Evolutionary conservation across 129 eudicot genomes (phyloP), one percentile per base, ranked within the genome.

Genomic region (Saussurea involucrata): DNA sequence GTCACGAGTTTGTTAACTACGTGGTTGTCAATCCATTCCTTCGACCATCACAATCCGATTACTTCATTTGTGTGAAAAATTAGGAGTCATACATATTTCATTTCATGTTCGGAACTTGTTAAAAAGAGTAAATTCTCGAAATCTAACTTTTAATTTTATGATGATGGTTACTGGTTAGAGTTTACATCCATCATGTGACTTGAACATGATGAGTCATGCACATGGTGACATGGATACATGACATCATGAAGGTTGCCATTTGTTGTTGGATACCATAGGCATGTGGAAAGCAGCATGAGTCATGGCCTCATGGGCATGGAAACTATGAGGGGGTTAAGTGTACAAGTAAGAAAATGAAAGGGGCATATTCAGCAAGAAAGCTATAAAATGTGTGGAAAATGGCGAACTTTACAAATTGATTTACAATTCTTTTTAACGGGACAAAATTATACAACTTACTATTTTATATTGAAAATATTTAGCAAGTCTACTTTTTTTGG

Each of bases 161-260:
- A 34, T 17, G 76, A 31, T 78, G 70, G n/a, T n/a, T n/a, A 68
- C 42, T 78, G 64, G 7, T 21, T 63, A 64, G 58, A 44, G 28
- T 78, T 78, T 44, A 71, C 64, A 36, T 37, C 20, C 36, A 40
- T 37, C 82, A 69, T 36, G 71, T 69, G 76, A 78, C 63, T 34
- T 60, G 71, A 78, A 69, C 27, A 64, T 65, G 46, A 64, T 65
- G 63, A 34, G 17, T 25, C 11, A 65, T 73, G 21, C 20, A 55
- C 77, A 55, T 46, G 21, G 27, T 18, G 25, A 60, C 27, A 17
- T 53, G 61, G 31, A 28, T 28, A 25, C 71, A 69, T 60, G 58
- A 57, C 44, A 11, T 25, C 12, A 68, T 53, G 13, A 68, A 77
- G 58, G 58, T 49, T 49, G 21, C 58, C 58, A 49, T 49, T 4